Evolutionary conservation across 805 yeast genomes (phyloP).

Genomic region (Jamesozyma lodderae): DNA sequence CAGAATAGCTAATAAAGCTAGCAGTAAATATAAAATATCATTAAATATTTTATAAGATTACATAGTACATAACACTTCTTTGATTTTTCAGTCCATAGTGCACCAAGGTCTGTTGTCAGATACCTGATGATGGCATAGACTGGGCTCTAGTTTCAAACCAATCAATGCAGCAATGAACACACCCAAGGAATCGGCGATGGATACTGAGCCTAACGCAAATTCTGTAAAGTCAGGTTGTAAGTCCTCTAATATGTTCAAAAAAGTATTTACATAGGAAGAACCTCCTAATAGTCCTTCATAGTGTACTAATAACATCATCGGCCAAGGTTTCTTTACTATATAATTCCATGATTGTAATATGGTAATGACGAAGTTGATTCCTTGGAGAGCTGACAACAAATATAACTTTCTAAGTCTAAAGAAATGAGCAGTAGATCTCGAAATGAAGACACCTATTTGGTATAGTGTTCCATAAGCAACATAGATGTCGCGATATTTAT

Average conservation of each 20-base stretch:
- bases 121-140: conserved; percentile 64
- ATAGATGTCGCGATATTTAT: conserved; percentile 70
- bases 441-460: conserved; percentile 86
- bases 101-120: conserved; percentile 77
- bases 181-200: conserved; percentile 79
- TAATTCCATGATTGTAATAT: conserved; percentile 56
- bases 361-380: conserved; percentile 49
- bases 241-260: conserved; percentile 61
- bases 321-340: conserved; percentile 50
- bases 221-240: conserved; percentile 47
- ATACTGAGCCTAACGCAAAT: conserved; percentile 75
- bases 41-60: too few species aligned
- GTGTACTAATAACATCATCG: conserved; percentile 53
- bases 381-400: conserved; percentile 57
- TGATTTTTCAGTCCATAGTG: conserved; percentile 33
- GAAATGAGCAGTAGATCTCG: conserved; percentile 72
- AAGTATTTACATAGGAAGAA: conserved; percentile 81
- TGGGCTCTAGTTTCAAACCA: conserved; percentile 66
- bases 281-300: conserved; percentile 93
- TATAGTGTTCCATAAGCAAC: conserved; percentile 86
- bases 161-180: conserved; percentile 71
- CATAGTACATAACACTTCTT: too few species aligned
- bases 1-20: too few species aligned
- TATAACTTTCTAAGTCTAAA: conserved; percentile 52
- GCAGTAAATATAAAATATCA: too few species aligned